phyloP scores from a whole-genome alignment of 768 basidiomycete genomes.

The Phanerochaete carnosa region DNA sequence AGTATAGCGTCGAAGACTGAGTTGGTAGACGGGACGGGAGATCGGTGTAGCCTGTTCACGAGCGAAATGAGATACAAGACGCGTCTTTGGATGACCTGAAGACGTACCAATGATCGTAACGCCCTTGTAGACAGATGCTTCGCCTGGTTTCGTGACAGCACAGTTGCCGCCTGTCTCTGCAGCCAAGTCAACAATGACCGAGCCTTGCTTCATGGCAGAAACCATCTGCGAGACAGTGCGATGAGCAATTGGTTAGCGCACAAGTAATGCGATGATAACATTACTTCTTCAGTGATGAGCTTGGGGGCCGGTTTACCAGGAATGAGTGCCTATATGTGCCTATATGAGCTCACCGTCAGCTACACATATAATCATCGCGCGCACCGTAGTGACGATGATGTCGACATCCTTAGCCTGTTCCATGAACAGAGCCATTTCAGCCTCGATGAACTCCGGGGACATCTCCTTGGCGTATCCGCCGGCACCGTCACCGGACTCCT shows the following conservation, averaged over 20 bases:
- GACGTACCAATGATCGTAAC: slow-evolving; percentile 76
- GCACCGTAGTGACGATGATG: slow-evolving; percentile 80
- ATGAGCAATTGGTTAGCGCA: neutral
- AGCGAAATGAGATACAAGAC: neutral
- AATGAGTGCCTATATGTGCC: slow-evolving; percentile 59
- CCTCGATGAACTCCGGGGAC: slow-evolving; percentile 86
- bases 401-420: slow-evolving; percentile 88
- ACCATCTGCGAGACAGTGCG: slow-evolving; percentile 50
- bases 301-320: slow-evolving; percentile 87
- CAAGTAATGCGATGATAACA: neutral
- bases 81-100: neutral
- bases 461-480: slow-evolving; percentile 90
- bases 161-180: slow-evolving; percentile 92
- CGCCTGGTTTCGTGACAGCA: slow-evolving; percentile 75
- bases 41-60: slow-evolving; percentile 68
- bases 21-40: slow-evolving; percentile 86
- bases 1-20: slow-evolving; percentile 86
- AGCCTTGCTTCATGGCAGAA: slow-evolving; percentile 89
- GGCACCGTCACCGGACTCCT: slow-evolving; percentile 79
- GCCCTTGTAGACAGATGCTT: slow-evolving; percentile 64
- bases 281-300: slow-evolving; percentile 67
- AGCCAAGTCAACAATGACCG: slow-evolving; percentile 83
- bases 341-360: neutral
- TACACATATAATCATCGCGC: slow-evolving; percentile 17
- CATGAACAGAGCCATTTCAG: slow-evolving; percentile 86